These are phyloP conservation scores for Pseudogymnoascus sp. DNA, from an alignment of 2,329 filamentous ascomycete genomes.

Conservation along the genomic window DNA sequence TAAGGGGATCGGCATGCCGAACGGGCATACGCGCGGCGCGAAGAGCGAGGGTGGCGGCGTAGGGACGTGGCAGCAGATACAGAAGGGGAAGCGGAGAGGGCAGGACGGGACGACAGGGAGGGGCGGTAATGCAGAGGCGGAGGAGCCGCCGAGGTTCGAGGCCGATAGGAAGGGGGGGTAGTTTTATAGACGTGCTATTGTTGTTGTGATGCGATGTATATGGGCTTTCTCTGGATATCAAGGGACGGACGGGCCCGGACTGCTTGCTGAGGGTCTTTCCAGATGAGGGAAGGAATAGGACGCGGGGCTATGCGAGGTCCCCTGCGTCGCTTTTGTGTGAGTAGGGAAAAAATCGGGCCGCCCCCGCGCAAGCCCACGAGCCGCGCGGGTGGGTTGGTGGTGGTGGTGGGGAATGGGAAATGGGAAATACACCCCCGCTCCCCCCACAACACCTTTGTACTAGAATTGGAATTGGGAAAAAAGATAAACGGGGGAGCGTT, in stretches of 20 bases:
- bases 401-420: background rate
- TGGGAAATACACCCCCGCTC: background rate
- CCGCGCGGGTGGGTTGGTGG: background rate
- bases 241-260: background rate
- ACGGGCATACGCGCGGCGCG: conserved; percentile 45
- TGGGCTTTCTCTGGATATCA: background rate
- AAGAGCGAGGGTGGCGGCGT: conserved; percentile 45
- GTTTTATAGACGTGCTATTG: background rate
- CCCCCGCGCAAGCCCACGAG: background rate
- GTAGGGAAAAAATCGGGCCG: background rate
- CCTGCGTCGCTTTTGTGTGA: background rate
- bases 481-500: background rate
- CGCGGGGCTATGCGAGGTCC: background rate
- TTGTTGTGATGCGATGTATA: background rate
- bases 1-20: conserved; percentile 32
- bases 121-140: background rate
- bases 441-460: background rate
- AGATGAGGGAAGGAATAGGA: background rate
- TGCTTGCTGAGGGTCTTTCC: background rate
- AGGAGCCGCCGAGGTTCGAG: background rate
- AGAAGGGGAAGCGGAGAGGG: conserved; percentile 43
- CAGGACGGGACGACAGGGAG: background rate
- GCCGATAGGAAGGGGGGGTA: background rate
- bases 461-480: background rate
- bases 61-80: conserved; percentile 51